These are phyloP conservation scores for Boletus sp. DNA, from an alignment of 1,284 basidiomycete species.

Conservation along the genomic window DNA sequence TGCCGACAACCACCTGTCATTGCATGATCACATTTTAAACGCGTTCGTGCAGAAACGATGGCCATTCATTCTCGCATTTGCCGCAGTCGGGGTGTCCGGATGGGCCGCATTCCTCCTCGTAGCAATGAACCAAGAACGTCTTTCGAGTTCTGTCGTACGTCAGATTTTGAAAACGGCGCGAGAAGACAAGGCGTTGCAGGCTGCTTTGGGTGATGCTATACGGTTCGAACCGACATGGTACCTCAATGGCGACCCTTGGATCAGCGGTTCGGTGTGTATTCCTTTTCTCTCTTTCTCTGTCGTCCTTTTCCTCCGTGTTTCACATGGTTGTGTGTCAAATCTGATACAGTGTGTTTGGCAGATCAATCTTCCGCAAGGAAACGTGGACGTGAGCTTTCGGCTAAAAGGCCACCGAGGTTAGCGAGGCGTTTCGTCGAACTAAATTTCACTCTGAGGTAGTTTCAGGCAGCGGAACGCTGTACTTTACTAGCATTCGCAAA, in stretches of 20 bases:
- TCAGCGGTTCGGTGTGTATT: conserved; percentile 58
- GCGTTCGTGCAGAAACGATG: conserved; percentile 40
- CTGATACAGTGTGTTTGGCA: conserved; percentile 25
- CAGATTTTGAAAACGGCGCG: conserved; percentile 59
- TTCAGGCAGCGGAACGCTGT: conserved; percentile 65
- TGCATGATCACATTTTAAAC: not conserved
- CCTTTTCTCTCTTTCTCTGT: not conserved
- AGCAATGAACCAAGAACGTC: conserved; percentile 71
- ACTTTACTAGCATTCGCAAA: conserved; percentile 76
- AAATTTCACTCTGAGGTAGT: not conserved
- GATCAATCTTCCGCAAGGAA: conserved; percentile 72
- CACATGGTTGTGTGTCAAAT: not conserved
- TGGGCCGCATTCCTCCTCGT: conserved; percentile 68
- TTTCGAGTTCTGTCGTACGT: conserved; percentile 70
- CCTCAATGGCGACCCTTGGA: conserved; percentile 71
- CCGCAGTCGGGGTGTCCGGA: conserved; percentile 50
- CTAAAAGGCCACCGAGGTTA: conserved; percentile 66
- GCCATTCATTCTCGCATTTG: conserved; percentile 54
- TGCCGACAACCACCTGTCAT: conserved; percentile 14
- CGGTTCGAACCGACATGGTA: conserved; percentile 71
- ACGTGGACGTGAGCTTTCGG: conserved; percentile 71
- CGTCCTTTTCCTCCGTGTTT: not conserved
- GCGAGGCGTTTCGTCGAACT: conserved; percentile 10
- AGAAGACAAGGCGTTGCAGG: conserved; percentile 46
- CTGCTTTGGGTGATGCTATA: conserved; percentile 62